These are phyloP conservation scores for Fusarium haematococcum DNA, from an alignment of 2,329 filamentous ascomycete genomes.

Conservation along the genomic window DNA sequence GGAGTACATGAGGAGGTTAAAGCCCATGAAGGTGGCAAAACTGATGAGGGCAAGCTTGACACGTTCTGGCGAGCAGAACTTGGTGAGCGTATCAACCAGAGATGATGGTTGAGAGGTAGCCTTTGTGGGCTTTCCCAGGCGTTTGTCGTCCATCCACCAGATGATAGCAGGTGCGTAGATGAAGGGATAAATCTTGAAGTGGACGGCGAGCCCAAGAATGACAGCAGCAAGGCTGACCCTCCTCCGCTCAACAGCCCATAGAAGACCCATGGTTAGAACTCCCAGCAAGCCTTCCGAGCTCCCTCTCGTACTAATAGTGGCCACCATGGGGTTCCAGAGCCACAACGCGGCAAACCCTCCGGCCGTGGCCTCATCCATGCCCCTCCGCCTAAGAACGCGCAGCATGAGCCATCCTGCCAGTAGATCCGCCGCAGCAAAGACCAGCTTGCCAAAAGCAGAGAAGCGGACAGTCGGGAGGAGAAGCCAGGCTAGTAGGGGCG, in stretches of 20 bases:
- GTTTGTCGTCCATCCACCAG: constrained; percentile 79
- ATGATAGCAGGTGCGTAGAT: constrained; percentile 88
- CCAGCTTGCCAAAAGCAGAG: constrained; percentile 87
- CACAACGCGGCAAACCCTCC: constrained; percentile 87
- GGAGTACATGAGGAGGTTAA: constrained; percentile 84
- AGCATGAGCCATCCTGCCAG: constrained; percentile 84
- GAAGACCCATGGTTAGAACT: constrained; percentile 82
- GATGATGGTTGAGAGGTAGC: constrained; percentile 25
- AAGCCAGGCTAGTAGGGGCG: constrained; percentile 91
- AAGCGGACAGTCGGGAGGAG: constrained; percentile 79
- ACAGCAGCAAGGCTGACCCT: constrained; percentile 75
- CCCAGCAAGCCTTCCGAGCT: constrained; percentile 93
- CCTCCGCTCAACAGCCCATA: constrained; percentile 82
- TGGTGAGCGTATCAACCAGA: constrained; percentile 38
- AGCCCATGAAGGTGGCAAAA: constrained; percentile 75
- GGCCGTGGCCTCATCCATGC: constrained; percentile 66
- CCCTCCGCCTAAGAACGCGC: constrained; percentile 51
- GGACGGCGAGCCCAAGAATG: constrained; percentile 85
- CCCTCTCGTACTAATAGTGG: constrained; percentile 93
- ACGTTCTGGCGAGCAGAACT: constrained; percentile 66
- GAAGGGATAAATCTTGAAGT: constrained; percentile 99
- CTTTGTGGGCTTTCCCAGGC: constrained; percentile 46
- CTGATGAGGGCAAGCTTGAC: constrained; percentile 72
- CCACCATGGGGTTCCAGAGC: constrained; percentile 98
- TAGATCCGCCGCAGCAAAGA: constrained; percentile 88